These are phyloP conservation scores for Ganoderma boninense DNA, from an alignment of 1,284 basidiomycete genomes.

Conservation along the genomic window DNA sequence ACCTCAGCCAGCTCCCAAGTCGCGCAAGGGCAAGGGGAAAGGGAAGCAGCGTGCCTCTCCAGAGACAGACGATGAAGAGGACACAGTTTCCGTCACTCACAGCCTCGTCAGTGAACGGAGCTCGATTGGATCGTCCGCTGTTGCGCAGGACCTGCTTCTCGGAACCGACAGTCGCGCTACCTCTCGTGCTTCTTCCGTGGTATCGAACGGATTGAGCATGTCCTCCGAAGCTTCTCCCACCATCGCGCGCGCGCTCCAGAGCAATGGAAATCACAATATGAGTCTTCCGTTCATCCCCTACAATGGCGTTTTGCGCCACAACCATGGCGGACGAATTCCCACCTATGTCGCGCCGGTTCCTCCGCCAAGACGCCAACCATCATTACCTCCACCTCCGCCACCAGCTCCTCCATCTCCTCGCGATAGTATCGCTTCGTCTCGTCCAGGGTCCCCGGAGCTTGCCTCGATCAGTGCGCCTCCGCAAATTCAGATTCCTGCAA, in stretches of 20 bases:
- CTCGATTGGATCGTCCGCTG: slow-evolving; percentile 44
- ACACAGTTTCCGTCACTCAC: slow-evolving; percentile 31
- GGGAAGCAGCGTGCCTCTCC: slow-evolving; percentile 27
- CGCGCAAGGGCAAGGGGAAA: slow-evolving; percentile 33
- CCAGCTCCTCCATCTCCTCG: slow-evolving; percentile 6
- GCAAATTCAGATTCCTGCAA: background rate
- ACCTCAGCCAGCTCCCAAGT: slow-evolving; percentile 10
- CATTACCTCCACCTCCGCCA: slow-evolving; percentile 19
- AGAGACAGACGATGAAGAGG: slow-evolving; percentile 32
- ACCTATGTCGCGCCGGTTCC: slow-evolving; percentile 20
- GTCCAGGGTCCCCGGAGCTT: slow-evolving; percentile 17
- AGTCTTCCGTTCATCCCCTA: slow-evolving; percentile 42
- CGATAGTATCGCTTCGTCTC: slow-evolving; percentile 6
- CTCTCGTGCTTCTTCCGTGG: slow-evolving; percentile 60
- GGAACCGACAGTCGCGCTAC: slow-evolving; percentile 40
- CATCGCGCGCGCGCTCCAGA: slow-evolving; percentile 37
- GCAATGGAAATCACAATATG: slow-evolving; percentile 30
- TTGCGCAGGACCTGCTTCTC: slow-evolving; percentile 41
- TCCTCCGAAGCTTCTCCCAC: slow-evolving; percentile 32
- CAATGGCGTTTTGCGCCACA: slow-evolving; percentile 42
- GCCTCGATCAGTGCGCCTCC: slow-evolving; percentile 2
- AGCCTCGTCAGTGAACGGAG: slow-evolving; percentile 33
- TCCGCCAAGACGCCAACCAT: slow-evolving; percentile 16
- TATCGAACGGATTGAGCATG: slow-evolving; percentile 43
- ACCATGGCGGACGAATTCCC: slow-evolving; percentile 39